Conservation (phyloP, 2,329 filamentous ascomycete species). For the Leptographium wingfieldii region DNA sequence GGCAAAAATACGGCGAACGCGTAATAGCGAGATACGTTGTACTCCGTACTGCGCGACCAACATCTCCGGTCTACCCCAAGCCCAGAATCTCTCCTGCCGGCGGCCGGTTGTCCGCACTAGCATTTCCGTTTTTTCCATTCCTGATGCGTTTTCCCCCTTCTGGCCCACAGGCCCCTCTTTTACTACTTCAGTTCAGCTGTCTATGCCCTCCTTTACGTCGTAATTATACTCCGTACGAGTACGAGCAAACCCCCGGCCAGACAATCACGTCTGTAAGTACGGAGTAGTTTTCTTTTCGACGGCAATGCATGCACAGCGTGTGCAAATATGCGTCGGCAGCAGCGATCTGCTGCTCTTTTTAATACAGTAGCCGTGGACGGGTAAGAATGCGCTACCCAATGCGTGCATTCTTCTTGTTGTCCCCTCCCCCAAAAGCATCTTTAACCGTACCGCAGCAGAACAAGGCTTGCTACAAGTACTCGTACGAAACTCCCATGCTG, state of each 20-base stretch:
- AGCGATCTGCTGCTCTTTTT: too few relatives aligned
- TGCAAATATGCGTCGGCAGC: too few relatives aligned
- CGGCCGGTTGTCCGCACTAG: neutral
- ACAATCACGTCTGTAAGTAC: neutral
- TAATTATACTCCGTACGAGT: neutral
- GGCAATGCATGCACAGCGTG: too few relatives aligned
- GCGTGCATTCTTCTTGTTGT: too few relatives aligned
- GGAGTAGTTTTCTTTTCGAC: neutral
- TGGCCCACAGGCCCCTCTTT: neutral
- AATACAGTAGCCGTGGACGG: too few relatives aligned
- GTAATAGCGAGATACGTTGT: neutral
- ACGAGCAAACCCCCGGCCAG: neutral
- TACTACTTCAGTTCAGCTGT: slow-evolving; percentile 4
- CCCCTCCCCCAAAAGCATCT: too few relatives aligned
- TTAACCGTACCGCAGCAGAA: too few relatives aligned
- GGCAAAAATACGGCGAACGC: neutral
- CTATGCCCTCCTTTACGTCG: neutral
- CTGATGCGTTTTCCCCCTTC: neutral
- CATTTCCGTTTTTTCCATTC: neutral
- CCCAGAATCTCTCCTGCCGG: neutral
- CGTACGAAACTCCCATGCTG: neutral
- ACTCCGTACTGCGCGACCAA: neutral
- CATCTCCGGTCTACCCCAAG: neutral
- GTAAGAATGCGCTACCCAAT: too few relatives aligned
- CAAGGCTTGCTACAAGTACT: neutral